Evolutionary conservation across 495 filamentous ascomycete genomes (phyloP), one percentile per base, ranked within the genome.

Genomic region (Diplogelasinospora grovesii): DNA sequence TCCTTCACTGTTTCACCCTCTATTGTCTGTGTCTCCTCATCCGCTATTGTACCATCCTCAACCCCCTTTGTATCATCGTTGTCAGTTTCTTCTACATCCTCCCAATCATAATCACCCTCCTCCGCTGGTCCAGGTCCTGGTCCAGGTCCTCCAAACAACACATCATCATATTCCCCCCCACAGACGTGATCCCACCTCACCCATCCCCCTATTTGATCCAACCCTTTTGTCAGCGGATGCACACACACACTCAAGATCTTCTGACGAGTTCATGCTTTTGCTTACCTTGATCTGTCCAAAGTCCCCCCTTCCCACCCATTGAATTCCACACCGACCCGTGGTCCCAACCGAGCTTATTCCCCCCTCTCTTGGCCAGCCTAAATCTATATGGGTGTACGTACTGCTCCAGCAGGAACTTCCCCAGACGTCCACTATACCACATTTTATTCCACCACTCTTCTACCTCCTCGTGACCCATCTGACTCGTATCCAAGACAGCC

Each of bases 281-380:
- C 42, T 19, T 24, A 45, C 42, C 42, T 32, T 25, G 7, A 24
- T 37, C 29, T 7, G 36, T 41, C 44, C 44, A 47, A 29, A 47
- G 14, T 18, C 44, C 44, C 36, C 44, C 44, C 24, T 19, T 28
- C 20, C 44, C 44, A 9, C 44, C 44, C 13, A 37, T 25, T 2
- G 8, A 22, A 37, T 47, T 41, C 44, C 44, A 47, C 38, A 28
- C 22, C 20, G 16, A 1, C 16, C 21, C 21, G n/a, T n/a, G n/a
- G n/a, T n/a, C n/a, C n/a, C n/a, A n/a, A n/a, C n/a, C n/a, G n/a
- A n/a, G n/a, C n/a, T n/a, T n/a, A n/a, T n/a, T n/a, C 22, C 37
- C 22, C 9, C 43, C 42, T 6, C 13, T 22, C 19, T 21, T 24
- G 15, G 22, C 31, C 13, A 35, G 11, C 8, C 20, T 20, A 2